A percentile compares a stretch with the other conserved stretches of the same genome.
phyloP scores from a whole-genome alignment of 2,329 filamentous ascomycete species.

The Aureobasidium sp. region DNA sequence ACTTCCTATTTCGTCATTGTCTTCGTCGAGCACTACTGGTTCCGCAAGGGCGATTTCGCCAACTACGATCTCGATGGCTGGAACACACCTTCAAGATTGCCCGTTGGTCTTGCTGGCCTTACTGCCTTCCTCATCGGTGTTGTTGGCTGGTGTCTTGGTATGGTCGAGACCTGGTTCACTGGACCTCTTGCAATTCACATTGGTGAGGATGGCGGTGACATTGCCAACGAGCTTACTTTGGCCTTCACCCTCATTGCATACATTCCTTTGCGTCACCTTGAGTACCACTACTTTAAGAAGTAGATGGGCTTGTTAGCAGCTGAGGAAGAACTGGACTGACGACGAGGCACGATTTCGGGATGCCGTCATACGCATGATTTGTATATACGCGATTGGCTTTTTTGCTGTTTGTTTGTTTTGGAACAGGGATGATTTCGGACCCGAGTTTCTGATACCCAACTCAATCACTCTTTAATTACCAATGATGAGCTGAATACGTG shows the following conservation, averaged over 20 bases:
- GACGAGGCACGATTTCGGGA: conserved; percentile 1
- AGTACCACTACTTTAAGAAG: conserved; percentile 42
- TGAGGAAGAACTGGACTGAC: not conserved
- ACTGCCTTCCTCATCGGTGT: conserved; percentile 35
- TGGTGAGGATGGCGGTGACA: conserved; percentile 50
- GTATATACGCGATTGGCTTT: conserved; percentile 14
- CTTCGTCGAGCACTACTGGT: conserved; percentile 40
- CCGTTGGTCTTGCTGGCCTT: conserved; percentile 36
- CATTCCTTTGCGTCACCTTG: conserved; percentile 42
- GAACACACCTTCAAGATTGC: conserved; percentile 39
- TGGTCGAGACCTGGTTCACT: conserved; percentile 51
- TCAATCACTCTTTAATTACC: conserved; percentile 10
- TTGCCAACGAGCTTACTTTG: conserved; percentile 49
- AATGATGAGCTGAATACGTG: conserved; percentile 3
- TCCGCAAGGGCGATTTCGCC: conserved; percentile 34
- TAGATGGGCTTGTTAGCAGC: not conserved
- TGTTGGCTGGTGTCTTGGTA: conserved; percentile 48
- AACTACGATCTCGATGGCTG: conserved; percentile 42
- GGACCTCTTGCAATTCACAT: conserved; percentile 54
- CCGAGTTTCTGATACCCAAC: conserved; percentile 13
- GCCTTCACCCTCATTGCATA: conserved; percentile 44
- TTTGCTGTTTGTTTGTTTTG: conserved; percentile 5
- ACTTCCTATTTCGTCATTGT: conserved; percentile 42
- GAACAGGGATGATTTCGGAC: conserved; percentile 4
- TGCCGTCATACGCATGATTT: conserved; percentile 1